Percentiles rank a stretch among this genome's conserved stretches.
These are phyloP conservation scores for Boletus barrowsii DNA, from an alignment of 768 basidiomycete species.

Conservation along the genomic window DNA sequence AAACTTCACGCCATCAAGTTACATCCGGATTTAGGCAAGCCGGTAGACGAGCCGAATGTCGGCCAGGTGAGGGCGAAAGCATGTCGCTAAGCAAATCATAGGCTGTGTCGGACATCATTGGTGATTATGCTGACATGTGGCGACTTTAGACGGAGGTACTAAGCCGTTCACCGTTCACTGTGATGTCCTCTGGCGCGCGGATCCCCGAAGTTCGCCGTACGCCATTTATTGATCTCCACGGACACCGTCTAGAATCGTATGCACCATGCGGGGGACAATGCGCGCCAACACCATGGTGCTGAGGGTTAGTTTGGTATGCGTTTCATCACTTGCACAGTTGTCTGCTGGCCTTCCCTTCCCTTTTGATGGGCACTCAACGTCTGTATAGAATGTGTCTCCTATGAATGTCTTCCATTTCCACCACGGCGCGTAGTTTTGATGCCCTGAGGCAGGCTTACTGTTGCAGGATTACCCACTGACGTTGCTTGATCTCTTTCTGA, in stretches of 20 bases:
- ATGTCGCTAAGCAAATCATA: slow-evolving; percentile 14
- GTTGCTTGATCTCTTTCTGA: slow-evolving; percentile 1
- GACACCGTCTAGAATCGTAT: slow-evolving; percentile 1
- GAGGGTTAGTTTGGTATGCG: slow-evolving; percentile 1
- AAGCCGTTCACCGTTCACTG: slow-evolving; percentile 7
- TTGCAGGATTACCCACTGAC: slow-evolving; percentile 8
- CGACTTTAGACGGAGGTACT: slow-evolving; percentile 1
- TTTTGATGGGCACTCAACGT: slow-evolving; percentile 12
- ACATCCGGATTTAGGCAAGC: slow-evolving; percentile 25
- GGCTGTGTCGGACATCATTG: slow-evolving; percentile 18
- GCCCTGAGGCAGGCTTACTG: slow-evolving; percentile 10
- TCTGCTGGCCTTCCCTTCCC: slow-evolving; percentile 7
- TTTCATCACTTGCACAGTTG: slow-evolving; percentile 7
- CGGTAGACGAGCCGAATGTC: slow-evolving; percentile 9
- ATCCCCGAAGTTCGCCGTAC: slow-evolving; percentile 4
- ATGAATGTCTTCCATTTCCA: slow-evolving; percentile 21
- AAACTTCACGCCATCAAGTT: slow-evolving; percentile 15
- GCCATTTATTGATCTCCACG: slow-evolving; percentile 10
- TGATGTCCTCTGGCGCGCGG: slow-evolving; percentile 8
- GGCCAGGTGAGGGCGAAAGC: slow-evolving; percentile 16
- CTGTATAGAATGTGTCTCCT: slow-evolving; percentile 5
- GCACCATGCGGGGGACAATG: slow-evolving; percentile 7
- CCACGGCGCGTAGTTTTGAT: slow-evolving; percentile 23
- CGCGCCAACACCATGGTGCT: slow-evolving; percentile 1
- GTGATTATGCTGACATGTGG: slow-evolving; percentile 22